Evolutionary conservation across 768 basidiomycete species (phyloP).

Genomic region (Boletus reticuloceps): DNA sequence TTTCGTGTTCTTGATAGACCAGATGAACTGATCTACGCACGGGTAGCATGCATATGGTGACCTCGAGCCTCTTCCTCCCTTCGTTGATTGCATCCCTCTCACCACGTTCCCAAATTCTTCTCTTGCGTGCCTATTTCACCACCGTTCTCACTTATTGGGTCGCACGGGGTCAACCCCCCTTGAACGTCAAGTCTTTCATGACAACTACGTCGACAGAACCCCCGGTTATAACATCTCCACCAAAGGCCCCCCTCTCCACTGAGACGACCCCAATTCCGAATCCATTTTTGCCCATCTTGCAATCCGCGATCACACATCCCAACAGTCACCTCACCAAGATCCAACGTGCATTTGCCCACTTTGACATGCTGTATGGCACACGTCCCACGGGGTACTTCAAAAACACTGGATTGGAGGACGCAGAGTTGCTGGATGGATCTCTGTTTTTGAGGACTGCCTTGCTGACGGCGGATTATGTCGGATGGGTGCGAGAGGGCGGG

Average conservation of each 20-base stretch:
- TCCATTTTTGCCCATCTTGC: slow-evolving; percentile 38
- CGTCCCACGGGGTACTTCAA: slow-evolving; percentile 24
- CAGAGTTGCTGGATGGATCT: slow-evolving; percentile 35
- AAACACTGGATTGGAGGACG: slow-evolving; percentile 28
- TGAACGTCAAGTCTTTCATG: slow-evolving; percentile 32
- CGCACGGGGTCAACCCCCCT: slow-evolving; percentile 24
- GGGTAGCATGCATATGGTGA: slow-evolving; percentile 26
- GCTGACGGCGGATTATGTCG: no score
- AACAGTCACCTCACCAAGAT: slow-evolving; percentile 21
- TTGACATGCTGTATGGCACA: slow-evolving; percentile 26
- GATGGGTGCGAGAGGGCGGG: no score
- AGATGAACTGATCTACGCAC: background rate
- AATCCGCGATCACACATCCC: slow-evolving; percentile 35
- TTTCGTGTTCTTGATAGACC: no score
- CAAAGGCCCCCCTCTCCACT: background rate
- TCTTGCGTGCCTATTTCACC: slow-evolving; percentile 31
- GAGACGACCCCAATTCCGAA: slow-evolving; percentile 28
- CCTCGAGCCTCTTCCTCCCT: slow-evolving; percentile 28
- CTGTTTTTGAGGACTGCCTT: background rate
- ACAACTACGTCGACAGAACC: slow-evolving; percentile 16
- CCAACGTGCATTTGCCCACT: slow-evolving; percentile 31
- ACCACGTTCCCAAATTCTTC: slow-evolving; percentile 14
- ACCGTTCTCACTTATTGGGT: slow-evolving; percentile 29
- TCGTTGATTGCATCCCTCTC: slow-evolving; percentile 15
- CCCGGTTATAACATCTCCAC: background rate